Conservation (phyloP, 257 asterid species). For the Perilla frutescens region DNA sequence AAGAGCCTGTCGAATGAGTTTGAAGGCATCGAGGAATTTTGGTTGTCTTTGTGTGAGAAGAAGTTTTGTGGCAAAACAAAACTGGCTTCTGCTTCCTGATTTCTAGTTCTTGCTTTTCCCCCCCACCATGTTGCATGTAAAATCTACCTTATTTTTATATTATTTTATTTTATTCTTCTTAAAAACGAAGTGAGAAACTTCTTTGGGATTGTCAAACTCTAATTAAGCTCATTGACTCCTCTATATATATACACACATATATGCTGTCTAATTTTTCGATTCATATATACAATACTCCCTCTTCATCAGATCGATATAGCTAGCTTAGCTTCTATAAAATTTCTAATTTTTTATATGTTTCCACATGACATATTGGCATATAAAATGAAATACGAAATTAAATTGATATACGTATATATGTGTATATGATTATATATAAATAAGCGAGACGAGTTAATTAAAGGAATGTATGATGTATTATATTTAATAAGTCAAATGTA, state of each 20-base stretch:
- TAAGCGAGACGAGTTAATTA: not conserved
- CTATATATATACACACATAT: no score
- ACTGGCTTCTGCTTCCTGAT: conserved; percentile 28
- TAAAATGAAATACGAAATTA: no score
- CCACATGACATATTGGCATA: no score
- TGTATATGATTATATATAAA: no score
- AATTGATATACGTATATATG: no score
- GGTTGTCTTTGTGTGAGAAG: conserved; percentile 34
- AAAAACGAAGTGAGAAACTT: not conserved
- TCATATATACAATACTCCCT: not conserved
- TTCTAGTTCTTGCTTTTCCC: conserved; percentile 35
- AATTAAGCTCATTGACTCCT: no score
- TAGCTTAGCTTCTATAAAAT: no score
- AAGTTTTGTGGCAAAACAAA: conserved; percentile 19
- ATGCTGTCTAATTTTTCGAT: no score
- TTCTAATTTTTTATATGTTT: no score
- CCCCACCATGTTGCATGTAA: conserved; percentile 34
- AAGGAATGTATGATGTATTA: conserved; percentile 14
- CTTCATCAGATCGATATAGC: no score
- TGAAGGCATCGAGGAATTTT: conserved; percentile 35
- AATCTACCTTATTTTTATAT: not conserved
- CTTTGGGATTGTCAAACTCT: conserved; percentile 28
- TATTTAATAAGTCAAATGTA: conserved; percentile 29
- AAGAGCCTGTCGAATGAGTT: conserved; percentile 47
- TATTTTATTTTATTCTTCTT: no score